Evolutionary conservation across 305 asterid species (phyloP).

Genomic region (Fraxinus floribunda): DNA sequence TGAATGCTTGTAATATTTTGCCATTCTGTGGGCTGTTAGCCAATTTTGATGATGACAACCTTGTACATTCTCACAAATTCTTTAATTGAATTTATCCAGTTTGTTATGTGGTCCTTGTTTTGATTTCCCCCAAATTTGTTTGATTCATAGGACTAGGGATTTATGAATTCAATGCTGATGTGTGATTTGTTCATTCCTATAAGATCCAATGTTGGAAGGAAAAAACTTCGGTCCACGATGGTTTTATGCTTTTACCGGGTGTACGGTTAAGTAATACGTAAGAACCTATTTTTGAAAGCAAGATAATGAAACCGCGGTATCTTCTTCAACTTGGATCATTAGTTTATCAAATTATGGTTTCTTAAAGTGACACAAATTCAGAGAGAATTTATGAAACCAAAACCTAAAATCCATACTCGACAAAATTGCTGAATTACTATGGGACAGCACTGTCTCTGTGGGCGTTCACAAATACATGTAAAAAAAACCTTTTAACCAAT

Average conservation of each 20-base stretch:
- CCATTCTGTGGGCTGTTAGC: neutral
- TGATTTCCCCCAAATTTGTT: neutral
- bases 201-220: neutral
- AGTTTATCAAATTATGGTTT: neutral
- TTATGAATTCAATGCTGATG: neutral
- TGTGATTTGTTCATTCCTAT: neutral
- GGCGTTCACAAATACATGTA: neutral
- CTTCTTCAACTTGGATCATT: neutral
- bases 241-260: neutral
- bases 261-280: neutral
- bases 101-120: neutral
- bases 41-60: neutral
- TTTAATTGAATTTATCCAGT: neutral
- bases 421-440: conserved; percentile 15
- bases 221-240: neutral
- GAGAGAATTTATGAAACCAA: neutral
- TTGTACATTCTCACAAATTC: neutral
- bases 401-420: conserved; percentile 5
- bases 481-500: conserved; percentile 11
- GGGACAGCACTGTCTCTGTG: neutral
- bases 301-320: neutral
- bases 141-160: neutral
- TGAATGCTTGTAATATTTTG: neutral
- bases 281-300: neutral
- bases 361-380: neutral